Evolutionary conservation across 2,329 filamentous ascomycete genomes (phyloP).

Genomic region (Aspergillus spinulosporus): DNA sequence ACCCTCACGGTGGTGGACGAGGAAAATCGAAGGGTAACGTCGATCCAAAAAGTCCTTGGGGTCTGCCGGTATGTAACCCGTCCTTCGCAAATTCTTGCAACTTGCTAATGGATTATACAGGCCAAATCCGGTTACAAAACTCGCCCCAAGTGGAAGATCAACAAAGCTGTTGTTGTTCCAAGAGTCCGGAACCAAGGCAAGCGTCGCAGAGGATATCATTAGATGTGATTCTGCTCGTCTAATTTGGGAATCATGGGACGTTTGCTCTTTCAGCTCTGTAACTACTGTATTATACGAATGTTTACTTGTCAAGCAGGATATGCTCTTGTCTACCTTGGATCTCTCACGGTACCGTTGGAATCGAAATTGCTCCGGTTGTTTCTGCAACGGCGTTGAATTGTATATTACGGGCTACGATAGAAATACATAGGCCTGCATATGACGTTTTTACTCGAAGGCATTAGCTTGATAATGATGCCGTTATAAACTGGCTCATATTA

Average conservation of each 20-base stretch:
- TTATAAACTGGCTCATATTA: too few species aligned
- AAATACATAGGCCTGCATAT: conserved; percentile 3
- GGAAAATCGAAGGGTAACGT: conserved; percentile 99
- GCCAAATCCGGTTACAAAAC: conserved; percentile 76
- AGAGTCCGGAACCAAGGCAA: conserved; percentile 89
- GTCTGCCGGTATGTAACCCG: conserved; percentile 72
- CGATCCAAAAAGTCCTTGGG: conserved; percentile 94
- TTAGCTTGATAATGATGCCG: background rate
- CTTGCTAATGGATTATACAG: conserved; percentile 33
- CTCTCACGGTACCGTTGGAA: background rate
- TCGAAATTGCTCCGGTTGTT: background rate
- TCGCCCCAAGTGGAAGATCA: conserved; percentile 80
- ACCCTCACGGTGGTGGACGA: conserved; percentile 97
- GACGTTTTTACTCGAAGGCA: background rate
- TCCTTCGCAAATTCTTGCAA: conserved; percentile 11
- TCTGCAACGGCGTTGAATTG: conserved; percentile 23
- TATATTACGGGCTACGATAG: conserved; percentile 20
- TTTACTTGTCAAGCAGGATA: conserved; percentile 11
- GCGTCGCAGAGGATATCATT: conserved; percentile 67
- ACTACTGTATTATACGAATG: conserved; percentile 24
- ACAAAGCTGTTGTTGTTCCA: conserved; percentile 85
- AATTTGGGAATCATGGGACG: background rate
- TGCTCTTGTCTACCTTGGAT: background rate
- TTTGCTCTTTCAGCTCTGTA: background rate
- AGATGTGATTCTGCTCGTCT: conserved; percentile 16